Evolutionary conservation across 352 stramenopile genomes (phyloP).

Genomic region (Phytophthora palmivora): DNA sequence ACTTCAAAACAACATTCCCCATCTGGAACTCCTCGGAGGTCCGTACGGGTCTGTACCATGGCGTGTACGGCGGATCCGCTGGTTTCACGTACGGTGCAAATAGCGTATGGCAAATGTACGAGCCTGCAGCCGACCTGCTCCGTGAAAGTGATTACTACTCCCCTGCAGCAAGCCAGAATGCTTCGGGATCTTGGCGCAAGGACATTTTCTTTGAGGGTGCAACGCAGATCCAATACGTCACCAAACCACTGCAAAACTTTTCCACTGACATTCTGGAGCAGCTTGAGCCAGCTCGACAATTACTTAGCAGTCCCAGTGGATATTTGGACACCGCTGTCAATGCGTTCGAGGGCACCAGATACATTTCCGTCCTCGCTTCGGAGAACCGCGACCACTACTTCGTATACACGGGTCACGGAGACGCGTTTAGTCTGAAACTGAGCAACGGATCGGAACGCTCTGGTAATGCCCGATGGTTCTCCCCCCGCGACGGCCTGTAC

Average conservation of each 20-base stretch:
- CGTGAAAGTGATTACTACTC: slow-evolving; percentile 30
- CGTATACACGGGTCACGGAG: slow-evolving; percentile 31
- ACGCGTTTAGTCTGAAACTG: slow-evolving; percentile 26
- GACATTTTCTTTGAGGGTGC: slow-evolving; percentile 34
- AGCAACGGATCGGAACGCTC: slow-evolving; percentile 13
- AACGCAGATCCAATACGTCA: slow-evolving; percentile 32
- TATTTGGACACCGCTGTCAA: too few species aligned
- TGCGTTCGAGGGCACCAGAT: too few species aligned
- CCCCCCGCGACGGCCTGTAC: slow-evolving; percentile 28
- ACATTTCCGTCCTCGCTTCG: too few species aligned
- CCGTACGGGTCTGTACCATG: too few species aligned
- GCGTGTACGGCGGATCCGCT: slow-evolving; percentile 22
- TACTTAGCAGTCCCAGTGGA: too few species aligned
- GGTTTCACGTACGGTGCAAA: slow-evolving; percentile 36
- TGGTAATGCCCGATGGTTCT: slow-evolving; percentile 27
- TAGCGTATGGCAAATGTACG: slow-evolving; percentile 37
- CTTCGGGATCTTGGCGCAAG: slow-evolving; percentile 25
- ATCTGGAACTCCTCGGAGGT: too few species aligned
- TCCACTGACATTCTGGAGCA: slow-evolving; percentile 5
- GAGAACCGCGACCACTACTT: slow-evolving; percentile 15
- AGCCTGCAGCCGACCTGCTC: slow-evolving; percentile 21
- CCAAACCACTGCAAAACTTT: slow-evolving; percentile 29
- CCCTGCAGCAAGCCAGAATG: slow-evolving; percentile 20
- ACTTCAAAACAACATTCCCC: slow-evolving; percentile 18
- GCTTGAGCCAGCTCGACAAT: slow-evolving; percentile 21